Evolutionary conservation across 176 grass and related monocot species (phyloP).

Genomic region (Stipa capillata): DNA sequence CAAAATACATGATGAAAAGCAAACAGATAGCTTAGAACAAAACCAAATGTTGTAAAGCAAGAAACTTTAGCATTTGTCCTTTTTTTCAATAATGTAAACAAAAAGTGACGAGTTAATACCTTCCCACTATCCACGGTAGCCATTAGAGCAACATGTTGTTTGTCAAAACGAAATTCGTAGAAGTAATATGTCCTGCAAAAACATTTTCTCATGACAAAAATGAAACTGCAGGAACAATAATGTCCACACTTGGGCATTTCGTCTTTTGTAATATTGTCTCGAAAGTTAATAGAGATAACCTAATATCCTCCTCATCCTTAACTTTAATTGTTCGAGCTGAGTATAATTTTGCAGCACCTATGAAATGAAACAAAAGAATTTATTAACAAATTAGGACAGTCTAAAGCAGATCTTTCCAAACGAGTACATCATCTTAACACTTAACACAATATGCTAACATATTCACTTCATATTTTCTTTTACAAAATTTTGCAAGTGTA

Average conservation of each 20-base stretch:
- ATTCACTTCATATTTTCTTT: not conserved
- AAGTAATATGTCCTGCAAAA: constrained; percentile 80
- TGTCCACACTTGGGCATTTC: not conserved
- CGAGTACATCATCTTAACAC: not conserved
- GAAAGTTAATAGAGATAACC: constrained; percentile 33
- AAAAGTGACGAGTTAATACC: constrained; percentile 36
- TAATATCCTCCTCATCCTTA: constrained; percentile 83
- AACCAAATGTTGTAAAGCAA: not conserved
- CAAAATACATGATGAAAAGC: not conserved
- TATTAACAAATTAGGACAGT: not conserved
- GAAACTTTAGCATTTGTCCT: not conserved
- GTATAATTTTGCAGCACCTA: constrained; percentile 80
- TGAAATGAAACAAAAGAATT: constrained; percentile 20
- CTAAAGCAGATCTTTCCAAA: not conserved
- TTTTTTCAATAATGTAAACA: constrained; percentile 1
- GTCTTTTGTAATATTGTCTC: not conserved
- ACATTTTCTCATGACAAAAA: constrained; percentile 7
- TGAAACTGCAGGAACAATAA: constrained; percentile 4
- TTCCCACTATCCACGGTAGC: constrained; percentile 74
- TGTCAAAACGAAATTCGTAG: constrained; percentile 73
- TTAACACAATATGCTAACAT: not conserved
- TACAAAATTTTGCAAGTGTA: not conserved
- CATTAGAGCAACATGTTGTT: constrained; percentile 77
- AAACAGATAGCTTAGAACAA: not conserved
- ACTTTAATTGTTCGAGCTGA: constrained; percentile 82